A percentile compares a stretch with the other conserved stretches of the same genome.
Conservation (phyloP, 202 grass and related monocot species). For the Alloteropsis angusta region DNA sequence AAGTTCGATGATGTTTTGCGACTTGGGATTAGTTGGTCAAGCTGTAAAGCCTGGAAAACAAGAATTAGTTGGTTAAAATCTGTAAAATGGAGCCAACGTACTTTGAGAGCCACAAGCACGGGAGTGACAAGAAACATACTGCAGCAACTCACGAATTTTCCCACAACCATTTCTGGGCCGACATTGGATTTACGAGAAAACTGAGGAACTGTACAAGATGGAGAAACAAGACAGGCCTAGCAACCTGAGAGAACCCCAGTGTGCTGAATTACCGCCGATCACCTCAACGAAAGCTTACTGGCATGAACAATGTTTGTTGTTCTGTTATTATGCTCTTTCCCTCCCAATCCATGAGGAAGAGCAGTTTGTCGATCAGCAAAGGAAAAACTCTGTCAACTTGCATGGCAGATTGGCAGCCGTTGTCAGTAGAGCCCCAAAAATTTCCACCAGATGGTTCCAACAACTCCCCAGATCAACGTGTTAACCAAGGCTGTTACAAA, state of each 20-base stretch:
- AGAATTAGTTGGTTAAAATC: too few species aligned
- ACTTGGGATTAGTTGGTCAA: too few species aligned
- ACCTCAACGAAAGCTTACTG: neutral
- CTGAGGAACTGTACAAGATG: neutral
- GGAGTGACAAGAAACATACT: neutral
- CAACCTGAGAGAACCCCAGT: neutral
- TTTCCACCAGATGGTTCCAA: slow-evolving; percentile 91
- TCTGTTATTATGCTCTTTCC: slow-evolving; percentile 1
- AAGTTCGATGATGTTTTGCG: neutral
- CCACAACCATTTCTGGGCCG: neutral
- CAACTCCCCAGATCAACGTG: slow-evolving; percentile 58
- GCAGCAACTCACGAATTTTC: neutral
- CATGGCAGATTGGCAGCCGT: neutral
- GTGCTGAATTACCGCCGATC: neutral
- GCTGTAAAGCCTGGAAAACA: too few species aligned
- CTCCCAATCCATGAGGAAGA: neutral
- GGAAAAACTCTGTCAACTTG: neutral
- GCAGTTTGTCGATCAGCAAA: neutral
- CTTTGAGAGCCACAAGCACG: neutral
- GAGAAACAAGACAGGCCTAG: neutral
- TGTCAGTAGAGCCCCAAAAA: slow-evolving; percentile 80
- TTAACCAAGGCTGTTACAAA: slow-evolving; percentile 68
- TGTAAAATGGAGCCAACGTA: too few species aligned
- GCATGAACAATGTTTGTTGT: neutral
- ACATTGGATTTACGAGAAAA: neutral